Evolutionary conservation across 306 rosid species (phyloP), one percentile per base, ranked within the genome.

Genomic region (Fagus crenata): DNA sequence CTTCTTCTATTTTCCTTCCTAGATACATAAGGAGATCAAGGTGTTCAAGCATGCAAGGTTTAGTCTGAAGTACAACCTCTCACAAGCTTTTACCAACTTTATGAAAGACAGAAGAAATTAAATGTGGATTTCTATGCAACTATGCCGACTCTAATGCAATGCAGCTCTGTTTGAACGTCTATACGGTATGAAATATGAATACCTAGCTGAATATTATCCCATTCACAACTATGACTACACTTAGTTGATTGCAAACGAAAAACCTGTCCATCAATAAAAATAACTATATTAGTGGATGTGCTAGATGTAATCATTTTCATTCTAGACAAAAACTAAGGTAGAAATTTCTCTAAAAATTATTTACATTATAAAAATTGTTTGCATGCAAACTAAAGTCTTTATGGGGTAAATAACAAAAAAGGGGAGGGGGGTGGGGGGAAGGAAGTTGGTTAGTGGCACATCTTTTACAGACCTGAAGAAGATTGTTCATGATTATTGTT

Each of bases 401-500:
- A 22, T 22, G 28, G 28, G 28, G 28, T 22, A 22, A 22, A 22
- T 22, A 22, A 22, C 28, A 69, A 35, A 33, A 74, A 78, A 53
- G 7, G 18, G 56, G 4, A 40, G 49, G 42, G 37, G 51, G 2
- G 51, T 0, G 14, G 28, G 6, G 49, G 17, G 37, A 65, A 65
- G 32, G 32, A 7, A 65, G 46, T 6, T 17, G 22, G 17, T 39
- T n/a, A 12, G 32, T 56, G 33, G 14, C 54, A 60, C 67, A 55
- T 22, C 64, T 6, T 49, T 42, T 76, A 55, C 56, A 54, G 67
- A 85, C 97, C 83, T 79, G 74, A 68, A 91, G 97, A 75, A 91
- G 84, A 78, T 91, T 91, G 87, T 81, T 86, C 82, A 91, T 75
- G 69, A 91, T 82, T 59, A 86, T 78, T 31, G 92, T 82, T 80